A percentile compares a stretch with the other conserved stretches of the same genome.
Conservation (phyloP, 1,284 basidiomycete genomes). For the Volvariella surrecta region DNA sequence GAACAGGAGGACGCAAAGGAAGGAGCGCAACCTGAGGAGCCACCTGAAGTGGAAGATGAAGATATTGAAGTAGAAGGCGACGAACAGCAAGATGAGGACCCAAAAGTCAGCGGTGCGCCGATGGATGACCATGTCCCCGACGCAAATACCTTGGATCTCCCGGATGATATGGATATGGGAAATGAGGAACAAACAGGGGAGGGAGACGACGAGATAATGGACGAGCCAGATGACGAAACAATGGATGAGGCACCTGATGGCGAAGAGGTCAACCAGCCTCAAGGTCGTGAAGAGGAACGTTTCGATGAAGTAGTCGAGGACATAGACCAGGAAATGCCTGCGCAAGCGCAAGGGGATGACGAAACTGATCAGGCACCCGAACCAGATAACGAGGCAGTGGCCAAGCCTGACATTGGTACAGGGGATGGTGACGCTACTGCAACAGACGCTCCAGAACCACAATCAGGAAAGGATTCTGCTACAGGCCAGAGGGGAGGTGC, state of each 20-base stretch:
- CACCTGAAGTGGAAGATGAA: slow-evolving; percentile 17
- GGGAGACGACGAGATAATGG: slow-evolving; percentile 26
- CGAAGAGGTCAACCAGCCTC: slow-evolving; percentile 31
- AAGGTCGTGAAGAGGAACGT: slow-evolving; percentile 24
- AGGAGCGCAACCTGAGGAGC: slow-evolving; percentile 19
- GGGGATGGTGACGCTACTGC: slow-evolving; percentile 26
- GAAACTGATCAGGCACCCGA: slow-evolving; percentile 11
- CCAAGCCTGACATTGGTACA: slow-evolving; percentile 29
- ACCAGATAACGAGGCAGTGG: slow-evolving; percentile 28
- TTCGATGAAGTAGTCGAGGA: slow-evolving; percentile 18
- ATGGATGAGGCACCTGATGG: slow-evolving; percentile 15
- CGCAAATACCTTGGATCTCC: slow-evolving; percentile 74
- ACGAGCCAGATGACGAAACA: slow-evolving; percentile 21
- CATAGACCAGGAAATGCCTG: slow-evolving; percentile 18
- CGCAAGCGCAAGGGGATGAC: slow-evolving; percentile 11
- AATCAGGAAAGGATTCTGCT: slow-evolving; percentile 22
- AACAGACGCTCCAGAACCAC: slow-evolving; percentile 19
- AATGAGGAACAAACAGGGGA: slow-evolving; percentile 53
- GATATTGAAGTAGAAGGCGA: slow-evolving; percentile 18
- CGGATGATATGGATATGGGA: slow-evolving; percentile 75
- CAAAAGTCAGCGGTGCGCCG: slow-evolving; percentile 49
- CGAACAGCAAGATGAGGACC: slow-evolving; percentile 28
- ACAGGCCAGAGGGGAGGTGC: slow-evolving; percentile 20
- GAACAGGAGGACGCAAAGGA: slow-evolving; percentile 24
- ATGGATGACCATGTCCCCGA: slow-evolving; percentile 70